Conservation (phyloP, 1,284 basidiomycete species). For the Caloboletus inedulis region DNA sequence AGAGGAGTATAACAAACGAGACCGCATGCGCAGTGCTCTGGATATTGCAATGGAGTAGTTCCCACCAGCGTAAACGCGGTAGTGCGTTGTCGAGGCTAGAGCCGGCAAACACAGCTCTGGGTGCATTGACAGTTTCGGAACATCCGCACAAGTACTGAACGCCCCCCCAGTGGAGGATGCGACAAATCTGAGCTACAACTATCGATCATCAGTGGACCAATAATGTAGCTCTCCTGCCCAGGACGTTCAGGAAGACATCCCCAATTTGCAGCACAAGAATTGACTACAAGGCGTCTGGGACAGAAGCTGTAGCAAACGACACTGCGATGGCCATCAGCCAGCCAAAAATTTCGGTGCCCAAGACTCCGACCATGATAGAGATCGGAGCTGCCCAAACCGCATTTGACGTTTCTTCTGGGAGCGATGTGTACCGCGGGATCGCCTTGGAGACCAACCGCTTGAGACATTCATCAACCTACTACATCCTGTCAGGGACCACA, state of each 20-base stretch:
- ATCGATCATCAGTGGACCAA: slow-evolving; percentile 1
- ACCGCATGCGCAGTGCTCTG: slow-evolving; percentile 66
- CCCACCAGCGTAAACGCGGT: slow-evolving; percentile 48
- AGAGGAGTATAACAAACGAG: slow-evolving; percentile 59
- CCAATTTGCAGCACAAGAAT: slow-evolving; percentile 60
- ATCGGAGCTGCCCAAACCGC: slow-evolving; percentile 67
- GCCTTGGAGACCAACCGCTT: slow-evolving; percentile 6
- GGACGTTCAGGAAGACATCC: slow-evolving; percentile 56
- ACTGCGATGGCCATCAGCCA: slow-evolving; percentile 62
- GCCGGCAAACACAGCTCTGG: slow-evolving; percentile 67
- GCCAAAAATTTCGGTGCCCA: slow-evolving; percentile 53
- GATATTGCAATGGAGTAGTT: slow-evolving; percentile 50
- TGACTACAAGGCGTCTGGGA: slow-evolving; percentile 45
- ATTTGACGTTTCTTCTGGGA: slow-evolving; percentile 58
- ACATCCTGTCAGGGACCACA: slow-evolving; percentile 28
- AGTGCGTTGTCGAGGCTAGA: slow-evolving; percentile 67
- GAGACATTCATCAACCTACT: slow-evolving; percentile 1
- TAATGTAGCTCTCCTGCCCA: slow-evolving; percentile 61
- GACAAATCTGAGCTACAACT: slow-evolving; percentile 50
- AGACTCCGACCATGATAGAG: slow-evolving; percentile 65
- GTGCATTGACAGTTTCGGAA: slow-evolving; percentile 65
- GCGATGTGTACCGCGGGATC: slow-evolving; percentile 72
- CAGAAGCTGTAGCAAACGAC: slow-evolving; percentile 56
- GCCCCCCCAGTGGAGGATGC: not conserved
- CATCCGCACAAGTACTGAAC: slow-evolving; percentile 46